Percentiles rank a stretch among this genome's conserved stretches.
Evolutionary conservation across 192 early-diverging fungal genomes (phyloP).

Genomic region (Geranomyces michiganensis): DNA sequence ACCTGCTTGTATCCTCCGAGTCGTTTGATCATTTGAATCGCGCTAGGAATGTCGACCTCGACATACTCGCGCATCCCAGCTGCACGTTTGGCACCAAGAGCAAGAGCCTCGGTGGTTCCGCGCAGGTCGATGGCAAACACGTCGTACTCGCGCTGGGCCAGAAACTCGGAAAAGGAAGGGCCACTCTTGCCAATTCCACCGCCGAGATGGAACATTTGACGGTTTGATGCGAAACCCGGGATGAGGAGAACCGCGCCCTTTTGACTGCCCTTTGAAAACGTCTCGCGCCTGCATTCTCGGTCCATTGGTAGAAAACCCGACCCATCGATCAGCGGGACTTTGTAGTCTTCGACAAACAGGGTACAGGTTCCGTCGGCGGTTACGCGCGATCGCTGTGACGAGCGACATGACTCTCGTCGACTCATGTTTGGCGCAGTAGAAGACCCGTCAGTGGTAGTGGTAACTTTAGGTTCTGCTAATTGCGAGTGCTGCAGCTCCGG

Average conservation of each 20-base stretch:
- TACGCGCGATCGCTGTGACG: slow-evolving; percentile 5
- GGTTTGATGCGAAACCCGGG: slow-evolving; percentile 51
- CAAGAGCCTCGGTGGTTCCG: slow-evolving; percentile 40
- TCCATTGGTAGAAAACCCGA: slow-evolving; percentile 47
- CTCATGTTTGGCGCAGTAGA: not conserved
- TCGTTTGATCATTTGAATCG: slow-evolving; percentile 43
- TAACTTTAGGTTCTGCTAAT: no score
- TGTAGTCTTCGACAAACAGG: slow-evolving; percentile 38
- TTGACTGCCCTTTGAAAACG: slow-evolving; percentile 31
- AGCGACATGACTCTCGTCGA: slow-evolving; percentile 9
- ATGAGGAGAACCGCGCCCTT: slow-evolving; percentile 47
- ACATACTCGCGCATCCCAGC: slow-evolving; percentile 40
- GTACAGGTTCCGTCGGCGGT: slow-evolving; percentile 28
- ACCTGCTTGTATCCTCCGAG: slow-evolving; percentile 43
- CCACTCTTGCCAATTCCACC: slow-evolving; percentile 44
- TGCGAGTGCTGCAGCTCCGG: not conserved
- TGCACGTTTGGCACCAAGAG: slow-evolving; percentile 33
- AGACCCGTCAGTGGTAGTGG: no score
- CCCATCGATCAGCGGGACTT: slow-evolving; percentile 32
- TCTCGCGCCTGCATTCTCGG: slow-evolving; percentile 36
- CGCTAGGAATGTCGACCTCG: slow-evolving; percentile 52
- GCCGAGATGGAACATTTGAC: slow-evolving; percentile 48
- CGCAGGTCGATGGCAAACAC: slow-evolving; percentile 48
- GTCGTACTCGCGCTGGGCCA: slow-evolving; percentile 46
- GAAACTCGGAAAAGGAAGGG: slow-evolving; percentile 48